Evolutionary conservation across 176 grass and related monocot species (phyloP).

Genomic region (Oryza glaberrima): DNA sequence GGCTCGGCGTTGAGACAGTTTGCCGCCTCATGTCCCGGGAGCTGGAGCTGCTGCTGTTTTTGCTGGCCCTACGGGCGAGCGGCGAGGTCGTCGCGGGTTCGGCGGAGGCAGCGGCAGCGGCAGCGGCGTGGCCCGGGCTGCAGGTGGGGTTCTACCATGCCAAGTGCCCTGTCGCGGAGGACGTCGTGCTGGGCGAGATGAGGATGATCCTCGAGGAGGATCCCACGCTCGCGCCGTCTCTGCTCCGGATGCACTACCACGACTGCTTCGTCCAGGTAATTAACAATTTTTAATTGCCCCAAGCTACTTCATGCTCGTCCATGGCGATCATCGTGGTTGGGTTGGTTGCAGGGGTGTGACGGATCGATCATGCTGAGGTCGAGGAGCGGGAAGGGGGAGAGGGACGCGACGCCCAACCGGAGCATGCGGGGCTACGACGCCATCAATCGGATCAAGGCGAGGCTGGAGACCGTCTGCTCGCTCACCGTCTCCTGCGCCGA

Average conservation of each 20-base stretch:
- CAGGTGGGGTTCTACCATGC: conserved; percentile 49
- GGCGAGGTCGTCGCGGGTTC: neutral
- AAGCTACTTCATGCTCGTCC: neutral
- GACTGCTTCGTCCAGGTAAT: conserved; percentile 64
- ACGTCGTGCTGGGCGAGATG: conserved; percentile 55
- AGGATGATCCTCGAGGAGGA: conserved; percentile 43
- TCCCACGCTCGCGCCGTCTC: conserved; percentile 44
- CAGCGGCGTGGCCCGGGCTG: neutral
- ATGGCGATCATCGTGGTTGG: neutral
- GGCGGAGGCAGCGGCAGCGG: neutral
- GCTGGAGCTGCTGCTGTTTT: neutral
- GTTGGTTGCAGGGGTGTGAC: conserved; percentile 46
- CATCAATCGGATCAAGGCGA: conserved; percentile 59
- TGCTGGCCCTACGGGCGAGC: neutral
- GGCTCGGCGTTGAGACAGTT: neutral
- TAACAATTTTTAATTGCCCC: too few species aligned
- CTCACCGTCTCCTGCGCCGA: conserved; percentile 66
- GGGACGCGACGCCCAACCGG: conserved; percentile 57
- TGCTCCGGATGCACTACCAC: conserved; percentile 79
- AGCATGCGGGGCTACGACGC: conserved; percentile 56
- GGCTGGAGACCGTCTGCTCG: conserved; percentile 54
- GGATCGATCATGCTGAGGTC: conserved; percentile 56
- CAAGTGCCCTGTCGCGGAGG: conserved; percentile 52
- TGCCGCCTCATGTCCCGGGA: neutral
- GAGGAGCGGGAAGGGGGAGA: conserved; percentile 36